Evolutionary conservation across 805 yeast species (phyloP).

Genomic region (Zygoascus tannicola): DNA sequence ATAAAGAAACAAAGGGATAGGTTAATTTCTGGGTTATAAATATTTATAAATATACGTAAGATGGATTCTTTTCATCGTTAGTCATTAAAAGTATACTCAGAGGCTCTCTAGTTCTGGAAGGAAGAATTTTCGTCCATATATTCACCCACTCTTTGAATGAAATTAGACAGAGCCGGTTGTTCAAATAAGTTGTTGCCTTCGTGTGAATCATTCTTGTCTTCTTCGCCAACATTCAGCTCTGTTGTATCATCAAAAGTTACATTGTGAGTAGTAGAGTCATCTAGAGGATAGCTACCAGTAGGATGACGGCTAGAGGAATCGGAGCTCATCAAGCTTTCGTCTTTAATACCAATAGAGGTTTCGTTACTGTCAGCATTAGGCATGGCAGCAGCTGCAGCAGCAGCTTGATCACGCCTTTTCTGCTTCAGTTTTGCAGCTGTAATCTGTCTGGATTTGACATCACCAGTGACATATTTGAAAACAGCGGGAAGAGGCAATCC

Average conservation of each 20-base stretch:
- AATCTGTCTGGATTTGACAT: constrained; percentile 23
- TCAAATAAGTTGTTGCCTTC: not conserved
- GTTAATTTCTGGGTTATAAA: no score
- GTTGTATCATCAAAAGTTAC: not conserved
- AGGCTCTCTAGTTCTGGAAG: no score
- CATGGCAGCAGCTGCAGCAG: constrained; percentile 8
- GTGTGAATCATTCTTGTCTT: not conserved
- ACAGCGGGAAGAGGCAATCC: constrained; percentile 74
- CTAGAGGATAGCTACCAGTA: not conserved
- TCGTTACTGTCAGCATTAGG: constrained; percentile 5
- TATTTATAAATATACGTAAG: no score
- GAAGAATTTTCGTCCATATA: not conserved
- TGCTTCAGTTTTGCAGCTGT: constrained; percentile 2
- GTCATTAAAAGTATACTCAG: no score
- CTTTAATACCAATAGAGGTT: not conserved
- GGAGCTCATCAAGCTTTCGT: not conserved
- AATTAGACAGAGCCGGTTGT: not conserved
- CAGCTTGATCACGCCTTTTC: constrained; percentile 1
- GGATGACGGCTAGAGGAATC: not conserved
- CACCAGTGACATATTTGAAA: constrained; percentile 80
- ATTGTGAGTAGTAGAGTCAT: not conserved
- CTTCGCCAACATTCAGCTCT: not conserved
- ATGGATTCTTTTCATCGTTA: no score
- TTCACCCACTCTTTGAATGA: not conserved
- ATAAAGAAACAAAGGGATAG: no score